These are phyloP conservation scores for Penicillium chermesinum DNA, from an alignment of 495 filamentous ascomycete genomes.

Conservation along the genomic window DNA sequence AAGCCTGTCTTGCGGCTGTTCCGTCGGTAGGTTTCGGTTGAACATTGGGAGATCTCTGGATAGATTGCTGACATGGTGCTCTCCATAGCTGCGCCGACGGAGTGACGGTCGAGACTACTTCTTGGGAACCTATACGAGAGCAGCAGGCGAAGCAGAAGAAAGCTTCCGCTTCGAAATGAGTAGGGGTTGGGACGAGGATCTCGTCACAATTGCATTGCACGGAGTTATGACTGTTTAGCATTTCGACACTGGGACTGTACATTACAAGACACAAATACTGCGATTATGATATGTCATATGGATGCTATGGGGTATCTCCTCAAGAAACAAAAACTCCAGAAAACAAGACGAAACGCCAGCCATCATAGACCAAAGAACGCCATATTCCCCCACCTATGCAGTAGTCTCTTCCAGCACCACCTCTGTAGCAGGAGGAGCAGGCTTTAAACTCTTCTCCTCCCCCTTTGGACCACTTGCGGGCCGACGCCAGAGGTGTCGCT, in stretches of 20 bases:
- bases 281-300: slow-evolving; percentile 9
- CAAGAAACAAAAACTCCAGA: slow-evolving; percentile 22
- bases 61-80: slow-evolving; percentile 7
- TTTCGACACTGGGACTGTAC: slow-evolving; percentile 3
- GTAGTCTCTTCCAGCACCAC: slow-evolving; percentile 13
- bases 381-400: slow-evolving; percentile 9
- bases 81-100: slow-evolving; percentile 63
- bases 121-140: slow-evolving; percentile 55
- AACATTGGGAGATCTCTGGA: too few relatives aligned
- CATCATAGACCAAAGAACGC: slow-evolving; percentile 20
- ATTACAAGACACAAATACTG: slow-evolving; percentile 3
- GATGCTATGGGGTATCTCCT: slow-evolving; percentile 38
- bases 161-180: slow-evolving; percentile 3
- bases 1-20: slow-evolving; percentile 73
- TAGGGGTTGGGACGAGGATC: neutral
- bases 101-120: slow-evolving; percentile 78
- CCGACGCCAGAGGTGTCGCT: slow-evolving; percentile 40
- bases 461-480: slow-evolving; percentile 22
- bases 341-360: slow-evolving; percentile 11
- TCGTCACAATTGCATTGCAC: slow-evolving; percentile 17
- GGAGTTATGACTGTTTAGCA: slow-evolving; percentile 17
- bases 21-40: slow-evolving; percentile 63
- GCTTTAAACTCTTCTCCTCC: slow-evolving; percentile 26
- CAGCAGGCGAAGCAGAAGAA: slow-evolving; percentile 21
- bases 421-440: slow-evolving; percentile 18